A percentile compares a stretch with the other conserved stretches of the same genome.
These are phyloP conservation scores for Hypsizygus ulmarius DNA, from an alignment of 1,284 basidiomycete genomes.

Conservation along the genomic window DNA sequence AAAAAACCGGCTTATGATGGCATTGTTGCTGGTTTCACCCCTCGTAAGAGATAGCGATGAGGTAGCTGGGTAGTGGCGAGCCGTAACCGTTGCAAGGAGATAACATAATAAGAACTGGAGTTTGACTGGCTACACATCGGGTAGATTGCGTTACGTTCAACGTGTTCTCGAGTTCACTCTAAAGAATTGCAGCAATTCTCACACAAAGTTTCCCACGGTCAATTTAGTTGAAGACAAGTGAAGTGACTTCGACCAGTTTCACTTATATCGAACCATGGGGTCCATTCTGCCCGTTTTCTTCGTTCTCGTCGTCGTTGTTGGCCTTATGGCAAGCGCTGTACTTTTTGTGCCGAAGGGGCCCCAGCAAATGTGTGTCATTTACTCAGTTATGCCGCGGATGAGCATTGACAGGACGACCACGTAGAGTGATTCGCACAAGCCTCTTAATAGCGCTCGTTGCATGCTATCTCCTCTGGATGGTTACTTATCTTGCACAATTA, in stretches of 20 bases:
- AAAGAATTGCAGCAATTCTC: neutral
- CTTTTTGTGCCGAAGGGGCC: constrained; percentile 80
- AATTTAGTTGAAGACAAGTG: neutral
- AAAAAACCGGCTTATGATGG: constrained; percentile 44
- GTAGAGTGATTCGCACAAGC: constrained; percentile 77
- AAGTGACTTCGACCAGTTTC: neutral
- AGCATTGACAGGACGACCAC: neutral
- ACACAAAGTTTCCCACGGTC: constrained; percentile 14
- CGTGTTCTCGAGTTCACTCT: neutral
- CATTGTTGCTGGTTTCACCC: constrained; percentile 33
- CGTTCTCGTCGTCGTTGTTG: constrained; percentile 54
- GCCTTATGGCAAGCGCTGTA: constrained; percentile 64
- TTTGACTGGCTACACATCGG: too few species aligned
- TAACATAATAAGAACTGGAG: too few species aligned
- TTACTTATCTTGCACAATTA: constrained; percentile 89
- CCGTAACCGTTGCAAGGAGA: too few species aligned
- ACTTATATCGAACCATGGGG: constrained; percentile 38
- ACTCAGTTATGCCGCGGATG: neutral
- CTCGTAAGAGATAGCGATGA: neutral
- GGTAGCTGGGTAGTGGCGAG: too few species aligned
- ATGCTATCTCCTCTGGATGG: constrained; percentile 93
- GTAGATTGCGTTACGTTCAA: neutral
- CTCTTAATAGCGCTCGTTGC: constrained; percentile 73
- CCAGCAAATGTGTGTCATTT: constrained; percentile 75
- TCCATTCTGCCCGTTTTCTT: constrained; percentile 56